These are phyloP conservation scores for Candida pini DNA, from an alignment of 805 yeast genomes.

Conservation along the genomic window DNA sequence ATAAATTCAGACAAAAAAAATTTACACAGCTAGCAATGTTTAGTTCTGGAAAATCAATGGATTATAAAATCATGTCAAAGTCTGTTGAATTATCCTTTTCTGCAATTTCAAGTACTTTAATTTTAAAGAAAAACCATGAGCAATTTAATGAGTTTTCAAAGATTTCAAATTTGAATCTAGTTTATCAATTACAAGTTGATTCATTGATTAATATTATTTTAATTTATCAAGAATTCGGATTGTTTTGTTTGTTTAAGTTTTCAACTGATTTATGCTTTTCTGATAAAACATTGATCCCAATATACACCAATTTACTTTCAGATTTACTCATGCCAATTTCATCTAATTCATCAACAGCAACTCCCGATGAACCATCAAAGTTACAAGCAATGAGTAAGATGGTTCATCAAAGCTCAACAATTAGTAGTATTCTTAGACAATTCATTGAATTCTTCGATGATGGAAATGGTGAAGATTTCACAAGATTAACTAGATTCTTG, in stretches of 20 bases:
- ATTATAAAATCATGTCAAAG: conserved; percentile 22
- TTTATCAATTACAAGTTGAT: conserved; percentile 15
- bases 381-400: conserved; percentile 13
- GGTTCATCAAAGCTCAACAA: conserved; percentile 20
- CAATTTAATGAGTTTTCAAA: conserved; percentile 8
- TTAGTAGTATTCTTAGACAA: conserved; percentile 26
- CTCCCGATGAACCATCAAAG: too few species aligned
- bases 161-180: conserved; percentile 4
- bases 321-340: conserved; percentile 11
- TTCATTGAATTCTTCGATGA: conserved; percentile 30
- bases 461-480: conserved; percentile 25
- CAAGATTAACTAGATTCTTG: conserved; percentile 20
- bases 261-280: conserved; percentile 26
- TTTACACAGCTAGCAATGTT: conserved; percentile 25
- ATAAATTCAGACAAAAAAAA: conserved; percentile 18
- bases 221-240: conserved; percentile 32
- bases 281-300: conserved; percentile 28
- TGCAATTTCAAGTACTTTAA: conserved; percentile 18
- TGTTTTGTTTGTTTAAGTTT: conserved; percentile 36
- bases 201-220: conserved; percentile 14
- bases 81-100: conserved; percentile 18
- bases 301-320: conserved; percentile 19
- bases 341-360: conserved; percentile 5
- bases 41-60: conserved; percentile 20
- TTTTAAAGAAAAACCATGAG: conserved; percentile 15